Evolutionary conservation across 1,284 basidiomycete species (phyloP).

Genomic region (Stygiomarasmius scandens): DNA sequence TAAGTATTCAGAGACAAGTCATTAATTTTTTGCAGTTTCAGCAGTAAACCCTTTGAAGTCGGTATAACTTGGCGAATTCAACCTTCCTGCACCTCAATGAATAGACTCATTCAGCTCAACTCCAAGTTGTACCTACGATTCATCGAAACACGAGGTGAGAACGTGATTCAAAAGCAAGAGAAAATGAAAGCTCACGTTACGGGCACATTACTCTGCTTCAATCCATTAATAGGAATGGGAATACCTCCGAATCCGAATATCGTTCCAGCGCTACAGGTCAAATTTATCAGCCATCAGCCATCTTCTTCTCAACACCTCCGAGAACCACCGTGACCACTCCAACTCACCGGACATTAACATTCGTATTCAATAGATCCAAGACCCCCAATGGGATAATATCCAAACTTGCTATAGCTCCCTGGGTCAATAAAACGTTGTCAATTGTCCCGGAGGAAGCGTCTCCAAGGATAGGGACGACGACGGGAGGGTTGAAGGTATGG

Average conservation of each 20-base stretch:
- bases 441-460: constrained; percentile 41
- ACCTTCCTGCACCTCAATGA: too few relatives aligned
- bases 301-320: too few relatives aligned
- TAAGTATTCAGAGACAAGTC: too few relatives aligned
- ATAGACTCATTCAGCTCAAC: background rate
- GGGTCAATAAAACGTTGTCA: constrained; percentile 38
- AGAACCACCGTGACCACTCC: background rate
- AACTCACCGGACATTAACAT: constrained; percentile 39
- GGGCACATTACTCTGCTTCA: constrained; percentile 30
- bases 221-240: constrained; percentile 26
- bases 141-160: background rate
- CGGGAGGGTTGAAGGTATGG: constrained; percentile 40
- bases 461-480: constrained; percentile 37
- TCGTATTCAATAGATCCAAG: constrained; percentile 38
- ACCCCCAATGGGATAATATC: constrained; percentile 39
- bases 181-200: constrained; percentile 22
- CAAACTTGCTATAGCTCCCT: constrained; percentile 37
- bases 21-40: too few relatives aligned
- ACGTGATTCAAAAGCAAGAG: background rate
- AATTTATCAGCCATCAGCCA: background rate
- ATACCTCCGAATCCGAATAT: constrained; percentile 33
- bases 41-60: too few relatives aligned
- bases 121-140: background rate
- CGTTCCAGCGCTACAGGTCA: constrained; percentile 20
- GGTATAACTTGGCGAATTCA: too few relatives aligned